Evolutionary conservation across 257 asterid genomes (phyloP), one percentile per base, ranked within the genome.

Genomic region (Oldenlandia corymbosa): DNA sequence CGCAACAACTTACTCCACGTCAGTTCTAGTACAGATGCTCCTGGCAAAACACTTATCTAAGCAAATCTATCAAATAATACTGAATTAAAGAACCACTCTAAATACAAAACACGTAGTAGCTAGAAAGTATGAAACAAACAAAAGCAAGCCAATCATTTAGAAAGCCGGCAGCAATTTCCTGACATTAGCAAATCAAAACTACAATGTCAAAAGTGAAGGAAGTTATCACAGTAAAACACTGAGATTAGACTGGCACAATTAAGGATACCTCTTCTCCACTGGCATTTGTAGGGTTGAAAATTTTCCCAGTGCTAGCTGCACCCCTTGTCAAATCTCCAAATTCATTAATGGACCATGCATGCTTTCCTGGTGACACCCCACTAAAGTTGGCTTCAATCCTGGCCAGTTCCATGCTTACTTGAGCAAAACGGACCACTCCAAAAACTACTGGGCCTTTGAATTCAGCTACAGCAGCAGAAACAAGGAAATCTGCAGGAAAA

Each of bases 391-490:
- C 96, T 81, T 93, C 99, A 34, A 93, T 78, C 65, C 91, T 70
- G 50, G 95, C 85, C 66, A 90, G 72, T 62, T 93, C 96, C 92
- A 85, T 84, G 71, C 39, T 87, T 61, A 93, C 96, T 76, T 93
- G 99, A 70, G 99, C 94, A 68, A 93, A 64, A 42, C 95, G 96
- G 66, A 89, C 96, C 20, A 93, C 94, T 14, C 97, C 99, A 65
- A 82, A 89, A 51, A 87, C 68, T 58, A 39, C 72, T 5, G 97
- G 96, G 26, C 97, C 99, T 75, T 93, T 93, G 46, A 93, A 85
- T 83, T 93, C 99, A 54, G 95, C 78, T 57, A 93, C 97, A 23
- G 94, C 96, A 47, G 97, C 95, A 41, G 97, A 89, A 55, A 83
- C 79, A 58, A 89, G 85, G 78, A 82, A 89, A 73, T 87, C 99